phyloP scores from a whole-genome alignment of 2,329 filamentous ascomycete genomes.

The Trichophyton schoenleinii region DNA sequence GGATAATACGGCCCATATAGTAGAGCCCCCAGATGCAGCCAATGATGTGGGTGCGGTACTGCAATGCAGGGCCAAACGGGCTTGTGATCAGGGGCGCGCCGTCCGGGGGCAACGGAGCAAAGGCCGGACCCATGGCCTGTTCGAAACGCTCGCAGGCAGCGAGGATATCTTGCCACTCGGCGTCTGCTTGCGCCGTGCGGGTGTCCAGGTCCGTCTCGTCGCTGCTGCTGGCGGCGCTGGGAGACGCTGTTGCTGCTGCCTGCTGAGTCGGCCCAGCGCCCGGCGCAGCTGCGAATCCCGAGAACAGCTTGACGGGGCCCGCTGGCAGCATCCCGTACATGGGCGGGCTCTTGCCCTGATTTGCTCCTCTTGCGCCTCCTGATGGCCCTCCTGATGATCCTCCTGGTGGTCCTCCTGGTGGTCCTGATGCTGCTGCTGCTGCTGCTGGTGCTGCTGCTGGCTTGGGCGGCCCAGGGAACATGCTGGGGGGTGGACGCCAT shows the following conservation, averaged over 20 bases:
- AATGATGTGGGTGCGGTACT: slow-evolving; percentile 79
- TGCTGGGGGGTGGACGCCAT: slow-evolving; percentile 42
- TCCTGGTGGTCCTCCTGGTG: no score
- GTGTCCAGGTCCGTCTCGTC: slow-evolving; percentile 48
- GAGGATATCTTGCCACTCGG: slow-evolving; percentile 56
- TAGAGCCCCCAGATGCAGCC: slow-evolving; percentile 79
- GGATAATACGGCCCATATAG: slow-evolving; percentile 70
- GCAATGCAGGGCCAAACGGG: slow-evolving; percentile 69
- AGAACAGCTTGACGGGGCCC: slow-evolving; percentile 33
- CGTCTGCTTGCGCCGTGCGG: slow-evolving; percentile 55
- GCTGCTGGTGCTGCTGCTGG: slow-evolving; percentile 7
- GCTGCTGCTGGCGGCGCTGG: slow-evolving; percentile 17
- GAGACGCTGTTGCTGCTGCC: slow-evolving; percentile 10
- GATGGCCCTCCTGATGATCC: no score
- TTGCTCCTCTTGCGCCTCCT: neutral
- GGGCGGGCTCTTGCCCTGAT: slow-evolving; percentile 20
- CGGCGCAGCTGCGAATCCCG: slow-evolving; percentile 35
- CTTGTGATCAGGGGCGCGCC: slow-evolving; percentile 48
- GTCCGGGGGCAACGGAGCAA: slow-evolving; percentile 61
- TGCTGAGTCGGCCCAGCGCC: no score
- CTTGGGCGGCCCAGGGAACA: slow-evolving; percentile 22
- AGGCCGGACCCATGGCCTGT: slow-evolving; percentile 57
- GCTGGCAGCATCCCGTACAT: slow-evolving; percentile 40
- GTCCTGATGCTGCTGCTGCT: no score
- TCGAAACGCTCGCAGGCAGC: slow-evolving; percentile 35